Base-by-base conservation (phyloP, 306 rosid species). In the Argentina anserina region DNA sequence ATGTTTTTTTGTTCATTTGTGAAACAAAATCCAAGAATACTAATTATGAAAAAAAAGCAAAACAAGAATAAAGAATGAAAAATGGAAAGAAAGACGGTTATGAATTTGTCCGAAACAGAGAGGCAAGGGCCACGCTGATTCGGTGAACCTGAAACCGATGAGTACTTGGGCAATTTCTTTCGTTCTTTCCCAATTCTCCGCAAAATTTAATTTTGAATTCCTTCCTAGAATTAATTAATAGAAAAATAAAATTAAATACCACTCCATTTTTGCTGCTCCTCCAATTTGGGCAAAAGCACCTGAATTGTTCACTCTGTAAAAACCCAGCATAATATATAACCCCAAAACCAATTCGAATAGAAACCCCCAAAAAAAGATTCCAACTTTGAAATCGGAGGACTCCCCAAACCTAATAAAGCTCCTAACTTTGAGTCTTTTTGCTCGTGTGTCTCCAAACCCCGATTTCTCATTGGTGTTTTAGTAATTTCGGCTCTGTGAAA, bases 361-460 rank as follows among this genome's bases (percentile, higher is more conserved):
- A 49, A 49, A 1, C 21, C 55, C 55, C 33, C 26, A n/a, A 17
- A 4, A n/a, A 6, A 12, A 52, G 34, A 69, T 33, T 10, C 0
- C 1, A 11, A n/a, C 14, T 47, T 49, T n/a, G 56, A 67, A 68
- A 28, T 46, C 72, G 59, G 73, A 69, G 41, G 73, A 8, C 62
- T 25, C 63, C 63, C 34, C 7, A 56, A 56, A 56, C 63, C 63
- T 29, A 56, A 3, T n/a, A 56, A 56, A 56, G 63, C 2, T 25
- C 11, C 34, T 25, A 0, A 11, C 62, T 56, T 56, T 25, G 62
- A 56, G 62, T 23, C 18, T 26, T 28, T 23, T 52, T n/a, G n/a
- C n/a, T n/a, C n/a, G n/a, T n/a, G n/a, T n/a, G n/a, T 50, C 25
- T 6, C n/a, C 25, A 49, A 49, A n/a, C 10, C 25, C 9, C 9